These are phyloP conservation scores for Pholiota microspora DNA, from an alignment of 768 basidiomycete genomes.

Conservation along the genomic window DNA sequence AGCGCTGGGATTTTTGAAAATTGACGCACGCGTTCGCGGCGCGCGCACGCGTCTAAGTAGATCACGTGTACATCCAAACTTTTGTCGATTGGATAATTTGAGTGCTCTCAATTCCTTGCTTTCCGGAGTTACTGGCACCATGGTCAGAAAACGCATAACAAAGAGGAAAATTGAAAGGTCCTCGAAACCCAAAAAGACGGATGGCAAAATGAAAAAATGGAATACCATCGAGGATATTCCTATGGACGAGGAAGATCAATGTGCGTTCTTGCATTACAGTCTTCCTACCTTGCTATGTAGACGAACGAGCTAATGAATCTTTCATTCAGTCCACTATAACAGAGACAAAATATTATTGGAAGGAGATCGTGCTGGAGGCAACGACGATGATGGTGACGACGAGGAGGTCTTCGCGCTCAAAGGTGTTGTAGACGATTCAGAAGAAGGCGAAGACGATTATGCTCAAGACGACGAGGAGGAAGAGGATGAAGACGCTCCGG, in stretches of 20 bases:
- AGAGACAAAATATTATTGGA: constrained; percentile 79
- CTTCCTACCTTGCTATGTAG: background rate
- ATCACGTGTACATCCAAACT: too few relatives aligned
- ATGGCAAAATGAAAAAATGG: constrained; percentile 63
- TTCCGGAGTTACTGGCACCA: constrained; percentile 16
- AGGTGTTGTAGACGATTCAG: constrained; percentile 52
- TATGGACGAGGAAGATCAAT: constrained; percentile 77
- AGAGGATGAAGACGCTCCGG: constrained; percentile 35
- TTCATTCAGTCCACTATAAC: constrained; percentile 60
- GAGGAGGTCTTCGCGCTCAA: constrained; percentile 82
- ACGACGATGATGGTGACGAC: constrained; percentile 57
- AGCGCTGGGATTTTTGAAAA: too few relatives aligned
- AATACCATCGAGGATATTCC: constrained; percentile 66
- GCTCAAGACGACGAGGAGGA: constrained; percentile 29
- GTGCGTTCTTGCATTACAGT: constrained; percentile 55
- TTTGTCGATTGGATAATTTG: too few relatives aligned
- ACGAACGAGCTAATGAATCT: constrained; percentile 4
- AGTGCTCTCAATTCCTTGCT: too few relatives aligned
- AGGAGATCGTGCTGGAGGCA: constrained; percentile 42
- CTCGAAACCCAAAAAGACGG: constrained; percentile 48
- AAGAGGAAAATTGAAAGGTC: constrained; percentile 27
- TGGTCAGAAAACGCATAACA: constrained; percentile 48
- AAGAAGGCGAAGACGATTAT: constrained; percentile 40
- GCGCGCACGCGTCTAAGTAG: too few relatives aligned
- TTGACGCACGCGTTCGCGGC: too few relatives aligned